Evolutionary conservation across 2,329 filamentous ascomycete species (phyloP).

Genomic region (Ilyonectria sp.): DNA sequence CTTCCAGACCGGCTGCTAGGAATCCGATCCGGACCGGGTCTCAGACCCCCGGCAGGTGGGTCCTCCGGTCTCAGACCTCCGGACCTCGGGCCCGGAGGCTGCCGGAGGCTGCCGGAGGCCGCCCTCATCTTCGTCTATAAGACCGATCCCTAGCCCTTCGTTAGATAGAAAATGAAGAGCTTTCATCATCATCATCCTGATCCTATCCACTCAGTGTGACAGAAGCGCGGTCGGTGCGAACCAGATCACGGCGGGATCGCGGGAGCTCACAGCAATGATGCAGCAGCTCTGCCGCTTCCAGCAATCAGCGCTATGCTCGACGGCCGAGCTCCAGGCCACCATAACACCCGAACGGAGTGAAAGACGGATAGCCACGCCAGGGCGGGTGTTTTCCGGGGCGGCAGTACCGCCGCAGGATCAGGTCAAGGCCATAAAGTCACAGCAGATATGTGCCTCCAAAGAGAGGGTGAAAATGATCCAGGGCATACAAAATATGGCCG

Average conservation of each 20-base stretch:
- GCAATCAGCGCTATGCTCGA: neutral
- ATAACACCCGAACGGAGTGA: neutral
- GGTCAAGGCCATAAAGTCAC: slow-evolving; percentile 2
- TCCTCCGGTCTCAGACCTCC: too few relatives aligned
- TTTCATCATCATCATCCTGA: too few relatives aligned
- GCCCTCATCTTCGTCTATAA: too few relatives aligned
- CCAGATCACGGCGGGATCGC: slow-evolving; percentile 18
- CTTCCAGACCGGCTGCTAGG: too few relatives aligned
- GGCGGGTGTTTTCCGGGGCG: slow-evolving; percentile 14
- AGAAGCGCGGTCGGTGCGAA: slow-evolving; percentile 3
- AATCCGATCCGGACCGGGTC: too few relatives aligned
- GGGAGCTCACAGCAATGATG: slow-evolving; percentile 16
- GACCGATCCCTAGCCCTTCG: too few relatives aligned
- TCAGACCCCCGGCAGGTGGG: too few relatives aligned
- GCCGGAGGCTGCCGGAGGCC: too few relatives aligned
- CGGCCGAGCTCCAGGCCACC: slow-evolving; percentile 7
- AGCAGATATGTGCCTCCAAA: slow-evolving; percentile 22
- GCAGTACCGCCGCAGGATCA: slow-evolving; percentile 5
- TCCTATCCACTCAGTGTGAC: too few relatives aligned
- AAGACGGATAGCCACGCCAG: slow-evolving; percentile 2
- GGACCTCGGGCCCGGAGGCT: too few relatives aligned
- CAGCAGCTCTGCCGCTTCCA: slow-evolving; percentile 21
- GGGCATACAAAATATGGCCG: slow-evolving; percentile 50
- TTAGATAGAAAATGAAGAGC: too few relatives aligned
- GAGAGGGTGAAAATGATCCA: slow-evolving; percentile 29